Conservation (phyloP, 2,329 filamentous ascomycete genomes). For the Acrodontium crateriforme region DNA sequence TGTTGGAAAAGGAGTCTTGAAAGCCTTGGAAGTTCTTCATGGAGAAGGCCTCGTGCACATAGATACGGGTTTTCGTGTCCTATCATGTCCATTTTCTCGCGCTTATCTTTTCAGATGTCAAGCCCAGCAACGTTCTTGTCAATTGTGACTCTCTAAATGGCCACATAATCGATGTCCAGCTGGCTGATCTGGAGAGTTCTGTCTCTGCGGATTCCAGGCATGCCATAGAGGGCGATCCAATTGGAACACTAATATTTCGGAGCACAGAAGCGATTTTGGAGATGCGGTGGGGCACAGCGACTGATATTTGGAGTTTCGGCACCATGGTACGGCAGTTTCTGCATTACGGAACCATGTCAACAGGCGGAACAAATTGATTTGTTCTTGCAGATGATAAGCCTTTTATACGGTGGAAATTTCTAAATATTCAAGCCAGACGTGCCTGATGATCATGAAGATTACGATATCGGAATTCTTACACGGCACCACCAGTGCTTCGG, state of each 20-base stretch:
- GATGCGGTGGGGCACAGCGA: slow-evolving; percentile 22
- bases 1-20: slow-evolving; percentile 8
- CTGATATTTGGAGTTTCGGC: slow-evolving; percentile 29
- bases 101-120: slow-evolving; percentile 13
- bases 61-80: too few species aligned
- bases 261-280: slow-evolving; percentile 23
- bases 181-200: slow-evolving; percentile 9
- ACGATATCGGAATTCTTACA: slow-evolving; percentile 12
- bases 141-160: slow-evolving; percentile 15
- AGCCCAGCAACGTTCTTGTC: slow-evolving; percentile 25
- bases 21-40: slow-evolving; percentile 14
- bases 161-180: slow-evolving; percentile 20
- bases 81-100: not conserved
- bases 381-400: slow-evolving; percentile 17
- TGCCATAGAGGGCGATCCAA: slow-evolving; percentile 12
- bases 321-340: slow-evolving; percentile 18
- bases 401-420: slow-evolving; percentile 15
- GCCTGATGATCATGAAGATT: slow-evolving; percentile 10
- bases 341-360: too few species aligned
- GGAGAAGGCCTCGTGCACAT: slow-evolving; percentile 16
- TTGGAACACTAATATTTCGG: slow-evolving; percentile 24
- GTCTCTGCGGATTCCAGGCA: slow-evolving; percentile 7
- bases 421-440: slow-evolving; percentile 14
- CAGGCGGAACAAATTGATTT: too few species aligned
- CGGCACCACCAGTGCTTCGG: slow-evolving; percentile 15